Conservation (phyloP, 1,139 yeast genomes). For the Blastobotrys indianensis region DNA sequence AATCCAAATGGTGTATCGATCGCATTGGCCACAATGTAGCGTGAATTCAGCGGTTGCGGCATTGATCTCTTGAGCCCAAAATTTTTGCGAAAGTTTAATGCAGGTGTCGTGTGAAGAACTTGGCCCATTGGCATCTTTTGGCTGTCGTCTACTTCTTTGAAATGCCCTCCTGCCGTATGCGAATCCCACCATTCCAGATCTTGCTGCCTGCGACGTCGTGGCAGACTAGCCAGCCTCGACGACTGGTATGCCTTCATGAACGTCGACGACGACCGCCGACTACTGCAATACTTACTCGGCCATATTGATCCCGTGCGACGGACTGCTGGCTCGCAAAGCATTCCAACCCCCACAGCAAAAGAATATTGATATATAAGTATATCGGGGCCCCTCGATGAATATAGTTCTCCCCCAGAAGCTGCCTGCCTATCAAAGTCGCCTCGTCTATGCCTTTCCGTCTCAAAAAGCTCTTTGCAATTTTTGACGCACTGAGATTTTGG, state of each 20-base stretch:
- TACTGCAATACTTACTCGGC: not conserved
- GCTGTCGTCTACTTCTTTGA: not conserved
- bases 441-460: no score
- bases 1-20: constrained; percentile 45
- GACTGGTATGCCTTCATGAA: constrained; percentile 6
- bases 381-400: no score
- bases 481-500: no score
- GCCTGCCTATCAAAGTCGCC: no score
- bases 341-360: no score
- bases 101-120: constrained; percentile 46
- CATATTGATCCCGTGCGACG: no score
- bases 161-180: not conserved
- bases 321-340: no score
- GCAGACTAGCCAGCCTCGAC: constrained; percentile 13
- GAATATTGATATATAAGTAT: no score
- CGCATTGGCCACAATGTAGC: constrained; percentile 42
- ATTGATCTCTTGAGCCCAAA: constrained; percentile 50
- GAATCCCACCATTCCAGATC: not conserved
- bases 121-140: constrained; percentile 28
- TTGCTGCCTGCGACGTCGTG: constrained; percentile 1
- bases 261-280: constrained; percentile 3
- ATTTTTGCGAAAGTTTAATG: constrained; percentile 44
- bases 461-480: no score
- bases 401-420: no score
- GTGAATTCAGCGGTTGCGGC: constrained; percentile 41